Base-by-base conservation (phyloP, 805 yeast species). In the Candida michaelii region DNA sequence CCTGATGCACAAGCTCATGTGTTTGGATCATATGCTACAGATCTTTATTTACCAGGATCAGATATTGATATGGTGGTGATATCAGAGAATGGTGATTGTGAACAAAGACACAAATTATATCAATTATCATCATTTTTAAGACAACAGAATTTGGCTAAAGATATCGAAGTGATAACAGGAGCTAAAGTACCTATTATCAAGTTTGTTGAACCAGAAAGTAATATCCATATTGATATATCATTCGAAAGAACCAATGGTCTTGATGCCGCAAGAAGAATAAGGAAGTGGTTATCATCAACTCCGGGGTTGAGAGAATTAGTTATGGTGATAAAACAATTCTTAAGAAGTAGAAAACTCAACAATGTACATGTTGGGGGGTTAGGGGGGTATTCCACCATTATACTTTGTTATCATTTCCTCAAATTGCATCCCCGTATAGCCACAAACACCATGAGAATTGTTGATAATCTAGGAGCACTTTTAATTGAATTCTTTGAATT, bases 171-270 rank as follows among this genome's bases (percentile, higher is more conserved):
- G 3, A 83, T 91, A 36, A 87, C 96, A 2, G 81, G 81, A 49
- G 95, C 98, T 4, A 82, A 89, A 51, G 97, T 91, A 15, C 99
- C 99, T 1, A 91, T 91, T 49, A 85, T 91, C 60, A 91, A 93
- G 61, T 87, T 89, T 60, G 82, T 84, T 3, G 98, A 91, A 49
- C 79, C 83, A 1, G 55, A 59, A 8, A 77, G 89, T 2, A 74
- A 74, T 14, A 80, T 90, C 29, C 89, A 86, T 50, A 82, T 91
- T 13, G 99, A 91, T 63, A 76, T 93, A 2, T 90, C 97, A 2
- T 90, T 91, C 57, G 97, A 90, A 59, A 77, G 90, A 58, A 72
- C 76, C 0, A 85, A 87, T 54, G 97, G 97, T 30, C 63, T 89
- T 3, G 82, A 76, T 5, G 95, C 97, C 0, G 97, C 96, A 1